A percentile compares a stretch with the other conserved stretches of the same genome.
phyloP scores from a whole-genome alignment of 2,329 filamentous ascomycete species.

The Domatiomyces catenatus region DNA sequence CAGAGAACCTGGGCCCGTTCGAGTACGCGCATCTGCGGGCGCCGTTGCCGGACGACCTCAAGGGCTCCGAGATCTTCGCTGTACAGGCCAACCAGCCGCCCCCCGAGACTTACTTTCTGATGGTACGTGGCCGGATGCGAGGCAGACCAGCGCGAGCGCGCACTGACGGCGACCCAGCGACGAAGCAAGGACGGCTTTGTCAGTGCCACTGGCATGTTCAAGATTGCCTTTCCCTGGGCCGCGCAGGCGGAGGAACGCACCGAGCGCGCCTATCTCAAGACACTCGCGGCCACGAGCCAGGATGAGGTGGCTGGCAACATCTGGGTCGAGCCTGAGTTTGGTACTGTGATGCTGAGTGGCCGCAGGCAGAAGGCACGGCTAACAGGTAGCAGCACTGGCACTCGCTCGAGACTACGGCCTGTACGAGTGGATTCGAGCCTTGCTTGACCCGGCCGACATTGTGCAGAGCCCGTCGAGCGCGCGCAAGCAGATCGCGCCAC shows the following conservation, averaged over 20 bases:
- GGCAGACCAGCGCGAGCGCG: not conserved
- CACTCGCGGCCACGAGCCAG: constrained; percentile 56
- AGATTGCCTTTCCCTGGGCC: constrained; percentile 52
- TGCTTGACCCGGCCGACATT: constrained; percentile 78
- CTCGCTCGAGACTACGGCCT: constrained; percentile 82
- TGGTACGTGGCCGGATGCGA: constrained; percentile 38
- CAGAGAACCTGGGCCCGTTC: constrained; percentile 63
- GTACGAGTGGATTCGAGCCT: constrained; percentile 72
- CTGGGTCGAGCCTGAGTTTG: constrained; percentile 72
- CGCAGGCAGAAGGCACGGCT: constrained; percentile 1
- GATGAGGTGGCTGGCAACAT: constrained; percentile 95
- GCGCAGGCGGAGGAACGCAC: constrained; percentile 42
- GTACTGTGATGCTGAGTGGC: constrained; percentile 26
- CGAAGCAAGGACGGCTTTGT: constrained; percentile 51
- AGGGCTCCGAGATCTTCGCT: constrained; percentile 79
- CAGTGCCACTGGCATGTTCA: constrained; percentile 56
- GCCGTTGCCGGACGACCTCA: constrained; percentile 77
- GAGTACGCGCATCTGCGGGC: constrained; percentile 94
- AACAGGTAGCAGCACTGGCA: constrained; percentile 47
- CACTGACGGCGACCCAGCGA: constrained; percentile 28
- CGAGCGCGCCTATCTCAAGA: constrained; percentile 65
- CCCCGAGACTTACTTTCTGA: constrained; percentile 90
- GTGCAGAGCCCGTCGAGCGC: constrained; percentile 49
- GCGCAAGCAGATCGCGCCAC: constrained; percentile 68
- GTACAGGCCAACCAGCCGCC: constrained; percentile 44